Evolutionary conservation across 1,284 basidiomycete genomes (phyloP).

Genomic region (Kalmanozyma brasiliensis): DNA sequence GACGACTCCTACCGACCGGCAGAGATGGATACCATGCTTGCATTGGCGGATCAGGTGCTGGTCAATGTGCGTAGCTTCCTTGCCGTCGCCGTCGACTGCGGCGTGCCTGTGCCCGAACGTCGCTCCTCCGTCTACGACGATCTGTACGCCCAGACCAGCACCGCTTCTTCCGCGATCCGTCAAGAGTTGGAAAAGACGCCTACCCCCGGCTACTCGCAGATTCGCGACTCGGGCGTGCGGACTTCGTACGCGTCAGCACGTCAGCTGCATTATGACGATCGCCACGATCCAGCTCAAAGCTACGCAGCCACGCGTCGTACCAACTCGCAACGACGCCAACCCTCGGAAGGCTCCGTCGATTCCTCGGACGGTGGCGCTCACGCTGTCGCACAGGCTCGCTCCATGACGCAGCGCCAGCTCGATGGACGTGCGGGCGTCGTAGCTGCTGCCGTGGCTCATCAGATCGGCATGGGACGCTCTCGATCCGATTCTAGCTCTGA

Average conservation of each 20-base stretch:
- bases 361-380: constrained; percentile 34
- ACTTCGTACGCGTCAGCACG: constrained; percentile 22
- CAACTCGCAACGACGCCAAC: constrained; percentile 34
- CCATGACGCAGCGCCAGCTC: constrained; percentile 37
- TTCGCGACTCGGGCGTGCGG: constrained; percentile 16
- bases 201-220: constrained; percentile 48
- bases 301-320: constrained; percentile 28
- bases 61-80: constrained; percentile 71
- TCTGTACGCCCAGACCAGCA: constrained; percentile 32
- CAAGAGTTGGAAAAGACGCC: constrained; percentile 58
- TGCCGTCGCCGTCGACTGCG: constrained; percentile 80
- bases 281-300: constrained; percentile 11
- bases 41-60: constrained; percentile 69
- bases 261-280: constrained; percentile 15
- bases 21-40: constrained; percentile 68
- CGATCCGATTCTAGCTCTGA: constrained; percentile 48
- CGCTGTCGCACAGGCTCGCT: constrained; percentile 39
- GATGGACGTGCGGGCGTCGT: constrained; percentile 25
- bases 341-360: constrained; percentile 39
- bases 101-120: constrained; percentile 77
- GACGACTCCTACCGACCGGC: constrained; percentile 64
- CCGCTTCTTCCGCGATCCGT: constrained; percentile 4
- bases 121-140: constrained; percentile 59
- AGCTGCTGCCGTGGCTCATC: constrained; percentile 24
- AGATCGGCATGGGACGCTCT: constrained; percentile 34